Evolutionary conservation across 2,329 filamentous ascomycete genomes (phyloP), one percentile per base, ranked within the genome.

Genomic region (Exophiala lecanii-corni): DNA sequence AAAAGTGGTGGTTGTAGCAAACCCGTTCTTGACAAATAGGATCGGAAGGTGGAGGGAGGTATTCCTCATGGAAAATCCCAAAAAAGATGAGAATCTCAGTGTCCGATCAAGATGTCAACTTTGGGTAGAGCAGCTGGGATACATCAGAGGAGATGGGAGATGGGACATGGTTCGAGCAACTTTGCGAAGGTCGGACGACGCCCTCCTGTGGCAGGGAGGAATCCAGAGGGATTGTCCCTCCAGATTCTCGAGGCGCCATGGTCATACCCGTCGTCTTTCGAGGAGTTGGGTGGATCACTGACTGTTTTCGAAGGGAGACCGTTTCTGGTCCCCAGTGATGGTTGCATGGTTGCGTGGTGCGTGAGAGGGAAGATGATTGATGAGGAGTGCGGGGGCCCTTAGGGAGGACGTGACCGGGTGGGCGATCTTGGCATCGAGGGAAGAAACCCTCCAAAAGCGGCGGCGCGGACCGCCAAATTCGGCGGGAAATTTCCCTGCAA

Each of bases 201-300:
- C 20, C 25, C 39, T 41, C 31, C 17, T 36, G 17, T 25, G 16
- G 32, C 18, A 18, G 39, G 31, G 39, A 41, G 31, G 23, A 28
- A 41, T 41, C 39, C 31, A 36, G 30, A 15, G 30, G 30, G 13
- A 33, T 15, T 7, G 6, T 15, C 7, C 30, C 30, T 41, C 30
- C 10, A 26, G 39, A 41, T 35, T 31, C 39, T 41, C 35, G 30
- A 35, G 39, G 31, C 39, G 39, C 39, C 39, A 41, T 41, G 32
- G 16, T 36, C 26, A 20, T 32, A 42, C 20, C 12, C 21, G 33
- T 42, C 32, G 15, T 42, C n/a, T 16, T 42, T 20, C 13, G 32
- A 21, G 17, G 32, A 42, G 7, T n/a, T 42, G 23, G 19, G 28
- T 32, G 39, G 20, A 23, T 36, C 39, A 28, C 17, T 35, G 9